Base-by-base conservation (phyloP, 2,329 filamentous ascomycete species). In the Aspergillus proliferans region DNA sequence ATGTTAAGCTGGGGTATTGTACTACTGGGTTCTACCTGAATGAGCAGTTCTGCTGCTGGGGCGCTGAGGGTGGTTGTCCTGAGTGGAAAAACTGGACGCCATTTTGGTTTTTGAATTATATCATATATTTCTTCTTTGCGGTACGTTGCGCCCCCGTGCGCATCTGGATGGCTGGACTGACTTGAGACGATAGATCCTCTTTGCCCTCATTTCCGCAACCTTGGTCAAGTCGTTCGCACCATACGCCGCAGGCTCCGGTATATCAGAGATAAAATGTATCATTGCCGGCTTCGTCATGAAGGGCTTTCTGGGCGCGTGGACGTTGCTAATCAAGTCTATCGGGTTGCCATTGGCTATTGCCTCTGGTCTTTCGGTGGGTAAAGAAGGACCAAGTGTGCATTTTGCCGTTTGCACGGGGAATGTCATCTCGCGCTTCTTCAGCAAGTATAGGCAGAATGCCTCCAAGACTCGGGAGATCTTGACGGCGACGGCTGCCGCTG, bases 241-340 rank as follows among this genome's bases (percentile, higher is more conserved):
- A 0, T 98, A 98, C 67, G 93, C 93, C 9, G 93, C 93, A 30
- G 93, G 93, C 14, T 95, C 89, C 10, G 93, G 93, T 38, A 98
- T 98, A 50, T 96, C 90, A 10, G 93, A 98, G 73, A 98, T 98
- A 78, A 98, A 98, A 71, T 95, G 90, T 71, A 97, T 98, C 65
- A 95, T 98, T 64, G 93, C 92, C 4, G 93, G 93, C 3, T 98
- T 98, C 66, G 88, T 97, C 45, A 98, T 98, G 93, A 96, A 97
- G 71, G 93, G 91, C 0, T 98, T 98, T 63, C 78, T 98, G 14
- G 90, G 92, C 18, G 85, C 86, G 60, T 90, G 89, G 81, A 97
- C 93, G 4, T 76, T 98, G 28, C 69, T 93, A 52, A 97, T 98
- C 73, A 98, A 98, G 72, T 95, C 90, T 0, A 82, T 97, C 48